Percentiles rank a stretch among this genome's conserved stretches.
These are phyloP conservation scores for Penicillium turbatum DNA, from an alignment of 495 filamentous ascomycete species.

Conservation along the genomic window DNA sequence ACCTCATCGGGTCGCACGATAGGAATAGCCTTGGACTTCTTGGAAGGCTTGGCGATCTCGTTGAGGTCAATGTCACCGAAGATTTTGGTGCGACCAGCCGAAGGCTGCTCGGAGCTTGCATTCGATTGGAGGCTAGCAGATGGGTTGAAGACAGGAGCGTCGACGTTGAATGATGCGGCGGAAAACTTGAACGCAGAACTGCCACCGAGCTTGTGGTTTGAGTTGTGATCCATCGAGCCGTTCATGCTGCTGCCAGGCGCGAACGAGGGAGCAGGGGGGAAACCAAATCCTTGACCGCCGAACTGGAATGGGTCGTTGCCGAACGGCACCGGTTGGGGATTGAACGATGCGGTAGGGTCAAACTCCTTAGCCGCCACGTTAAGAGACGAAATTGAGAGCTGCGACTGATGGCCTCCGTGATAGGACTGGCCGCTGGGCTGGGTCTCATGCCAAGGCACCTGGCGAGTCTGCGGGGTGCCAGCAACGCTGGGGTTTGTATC, in stretches of 20 bases:
- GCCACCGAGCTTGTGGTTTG: constrained; percentile 40
- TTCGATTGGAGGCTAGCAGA: constrained; percentile 27
- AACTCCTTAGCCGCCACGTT: constrained; percentile 89
- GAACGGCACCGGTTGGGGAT: constrained; percentile 55
- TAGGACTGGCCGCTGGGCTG: constrained; percentile 40
- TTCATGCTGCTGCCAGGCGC: constrained; percentile 49
- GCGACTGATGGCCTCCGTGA: constrained; percentile 51
- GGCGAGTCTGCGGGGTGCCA: constrained; percentile 53
- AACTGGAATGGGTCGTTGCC: constrained; percentile 54
- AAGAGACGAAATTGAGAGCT: constrained; percentile 67
- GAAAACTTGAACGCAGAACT: constrained; percentile 70
- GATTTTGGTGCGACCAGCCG: constrained; percentile 49
- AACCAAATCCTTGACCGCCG: constrained; percentile 34
- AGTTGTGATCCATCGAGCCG: constrained; percentile 9
- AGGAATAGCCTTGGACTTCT: constrained; percentile 76
- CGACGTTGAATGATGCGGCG: constrained; percentile 69
- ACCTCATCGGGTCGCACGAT: constrained; percentile 64
- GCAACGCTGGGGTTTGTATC: constrained; percentile 73
- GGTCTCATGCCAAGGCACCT: constrained; percentile 39
- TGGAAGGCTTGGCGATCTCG: constrained; percentile 57
- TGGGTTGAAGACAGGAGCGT: constrained; percentile 77
- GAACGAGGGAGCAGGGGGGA: constrained; percentile 73
- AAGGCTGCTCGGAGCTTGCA: constrained; percentile 22
- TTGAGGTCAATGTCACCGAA: constrained; percentile 70
- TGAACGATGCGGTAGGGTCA: constrained; percentile 63